These are phyloP conservation scores for Gastrodia elata DNA, from an alignment of 106 monocot genomes.

Conservation along the genomic window DNA sequence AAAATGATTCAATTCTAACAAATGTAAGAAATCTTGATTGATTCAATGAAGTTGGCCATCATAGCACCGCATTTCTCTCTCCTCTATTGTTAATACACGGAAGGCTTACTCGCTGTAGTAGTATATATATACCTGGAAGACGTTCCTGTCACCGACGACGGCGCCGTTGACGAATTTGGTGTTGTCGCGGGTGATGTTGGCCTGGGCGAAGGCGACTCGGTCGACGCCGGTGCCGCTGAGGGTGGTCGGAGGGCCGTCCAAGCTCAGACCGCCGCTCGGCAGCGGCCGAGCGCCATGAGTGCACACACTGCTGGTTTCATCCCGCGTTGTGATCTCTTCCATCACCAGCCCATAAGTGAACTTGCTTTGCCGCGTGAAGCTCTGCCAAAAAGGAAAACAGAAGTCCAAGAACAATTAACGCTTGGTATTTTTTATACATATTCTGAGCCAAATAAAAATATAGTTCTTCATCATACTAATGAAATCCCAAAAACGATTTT, in stretches of 20 bases:
- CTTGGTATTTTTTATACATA: no score
- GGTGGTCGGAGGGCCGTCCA: slow-evolving; percentile 96
- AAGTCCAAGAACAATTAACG: background rate
- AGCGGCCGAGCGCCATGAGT: slow-evolving; percentile 75
- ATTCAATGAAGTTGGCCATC: no score
- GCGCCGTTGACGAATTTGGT: slow-evolving; percentile 94
- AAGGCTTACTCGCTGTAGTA: no score
- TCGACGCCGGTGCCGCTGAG: slow-evolving; percentile 92
- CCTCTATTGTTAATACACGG: no score
- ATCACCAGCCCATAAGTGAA: slow-evolving; percentile 88
- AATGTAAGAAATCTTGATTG: no score
- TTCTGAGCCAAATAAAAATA: no score
- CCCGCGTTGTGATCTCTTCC: slow-evolving; percentile 93
- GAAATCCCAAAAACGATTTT: background rate
- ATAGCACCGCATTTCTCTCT: no score
- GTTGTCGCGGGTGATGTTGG: slow-evolving; percentile 91
- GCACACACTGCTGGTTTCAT: slow-evolving; percentile 83
- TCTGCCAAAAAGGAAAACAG: no score
- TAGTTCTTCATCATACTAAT: no score
- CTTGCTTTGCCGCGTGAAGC: slow-evolving; percentile 86
- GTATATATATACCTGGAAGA: slow-evolving; percentile 99
- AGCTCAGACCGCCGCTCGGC: slow-evolving; percentile 75
- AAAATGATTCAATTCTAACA: no score
- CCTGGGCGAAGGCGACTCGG: slow-evolving; percentile 73
- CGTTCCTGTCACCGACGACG: slow-evolving; percentile 75